Base-by-base conservation (phyloP, 176 grass and related monocot genomes). In the Puya raimondii region DNA sequence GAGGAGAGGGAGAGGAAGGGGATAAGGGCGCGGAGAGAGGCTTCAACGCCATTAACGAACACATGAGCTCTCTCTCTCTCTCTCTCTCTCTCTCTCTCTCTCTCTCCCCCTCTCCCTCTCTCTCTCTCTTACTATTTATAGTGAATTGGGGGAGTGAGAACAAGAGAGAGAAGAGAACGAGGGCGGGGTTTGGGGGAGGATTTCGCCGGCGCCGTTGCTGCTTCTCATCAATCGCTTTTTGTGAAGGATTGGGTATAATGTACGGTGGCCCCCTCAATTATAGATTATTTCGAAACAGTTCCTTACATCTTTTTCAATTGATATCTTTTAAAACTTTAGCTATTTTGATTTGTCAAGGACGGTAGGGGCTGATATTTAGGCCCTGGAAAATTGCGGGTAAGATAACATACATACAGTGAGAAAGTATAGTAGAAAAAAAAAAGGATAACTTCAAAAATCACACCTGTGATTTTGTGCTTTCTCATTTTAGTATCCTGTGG, bases 21-120 rank as follows among this genome's bases (percentile, higher is more conserved):
- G 33, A 48, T 11, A 42, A 42, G 33, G 7, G 29, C 14, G 65
- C 23, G 15, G 65, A 48, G 65, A 67, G 12, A 48, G 29, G 65
- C 65, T 67, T 67, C 65, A 47, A 48, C 4, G 65, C 65, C 14
- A 42, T 10, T 20, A 67, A 33, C 16, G 65, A 67, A 67, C 13
- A 47, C 65, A 67, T 67, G 65, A 67, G 65, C 65, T 20, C 33
- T 42, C 27, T 16, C 20, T 12, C 18, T 12, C 15, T 12, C 2
- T 12, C 18, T 14, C 54, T 59, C 13, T 10, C 15, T 2, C 12
- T 11, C 21, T 15, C 4, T 9, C 16, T 16, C 5, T 64, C 61
- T 64, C 23, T 27, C 12, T 14, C 33, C n/a, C n/a, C n/a, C 12
- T 11, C 21, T 15, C 4, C 2, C 16, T 16, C 5, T 64, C 61